Evolutionary conservation across 306 rosid species (phyloP), one percentile per base, ranked within the genome.

Genomic region (Fragaria iinumae): DNA sequence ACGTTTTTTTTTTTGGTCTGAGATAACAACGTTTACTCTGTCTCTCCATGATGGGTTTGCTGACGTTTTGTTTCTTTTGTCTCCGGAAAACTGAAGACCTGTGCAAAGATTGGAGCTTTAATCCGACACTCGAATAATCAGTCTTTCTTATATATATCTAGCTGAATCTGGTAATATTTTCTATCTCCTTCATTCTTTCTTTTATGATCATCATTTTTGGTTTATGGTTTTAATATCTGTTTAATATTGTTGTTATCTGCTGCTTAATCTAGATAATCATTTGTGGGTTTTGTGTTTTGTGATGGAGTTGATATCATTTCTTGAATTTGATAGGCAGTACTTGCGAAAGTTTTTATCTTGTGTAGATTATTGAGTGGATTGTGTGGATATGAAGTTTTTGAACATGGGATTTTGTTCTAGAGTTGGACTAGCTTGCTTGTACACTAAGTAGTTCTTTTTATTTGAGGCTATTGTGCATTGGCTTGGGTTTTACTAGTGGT

Each of bases 151-250:
- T 71, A 11, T 41, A 29, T 76, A 44, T 57, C 62, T 76, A 78
- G 41, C 76, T 79, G 69, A 81, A 77, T 77, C 86, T 55, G 88
- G 80, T 85, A 23, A 18, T 13, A 71, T 48, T 73, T 79, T 81
- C 34, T 53, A 41, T 74, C 45, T 50, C 14, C 72, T n/a, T 49
- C 77, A 20, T 68, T 76, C 20, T 50, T 52, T 64, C 77, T 16
- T 75, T 71, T 6, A 18, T 32, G 27, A 44, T 67, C 17, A 27
- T 65, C 47, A n/a, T 76, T 62, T 69, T 67, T 77, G 68, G 67
- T 76, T 4, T 16, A 45, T 77, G 74, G 80, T 68, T 80, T 75
- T 60, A 32, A 57, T 60, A 69, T 68, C 13, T 62, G 49, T 79
- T 64, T 29, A 50, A 70, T 56, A 21, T 65, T 25, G 12, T 50